These are phyloP conservation scores for Fusarium guadeloupense DNA, from an alignment of 2,329 filamentous ascomycete species.

Conservation along the genomic window DNA sequence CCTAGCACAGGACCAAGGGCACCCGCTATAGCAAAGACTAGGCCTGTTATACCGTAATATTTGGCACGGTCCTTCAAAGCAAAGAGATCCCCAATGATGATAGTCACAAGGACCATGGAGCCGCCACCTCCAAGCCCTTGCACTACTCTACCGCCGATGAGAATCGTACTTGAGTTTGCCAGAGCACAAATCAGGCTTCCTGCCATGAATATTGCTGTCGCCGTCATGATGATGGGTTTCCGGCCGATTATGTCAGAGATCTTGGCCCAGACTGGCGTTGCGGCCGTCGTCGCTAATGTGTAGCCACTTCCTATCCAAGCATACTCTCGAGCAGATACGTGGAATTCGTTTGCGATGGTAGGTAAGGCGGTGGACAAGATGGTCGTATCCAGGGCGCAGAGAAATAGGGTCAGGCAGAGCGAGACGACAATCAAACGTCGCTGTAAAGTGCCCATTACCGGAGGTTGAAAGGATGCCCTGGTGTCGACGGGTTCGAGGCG, in stretches of 20 bases:
- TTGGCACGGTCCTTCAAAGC: constrained; percentile 58
- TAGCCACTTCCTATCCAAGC: constrained; percentile 44
- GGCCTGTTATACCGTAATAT: constrained; percentile 61
- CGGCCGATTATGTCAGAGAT: constrained; percentile 62
- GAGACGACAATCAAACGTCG: constrained; percentile 37
- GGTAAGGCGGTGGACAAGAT: constrained; percentile 44
- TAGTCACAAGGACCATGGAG: constrained; percentile 35
- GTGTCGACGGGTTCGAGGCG: constrained; percentile 34
- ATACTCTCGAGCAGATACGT: constrained; percentile 37
- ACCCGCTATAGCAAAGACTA: constrained; percentile 70
- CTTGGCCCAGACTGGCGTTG: constrained; percentile 53
- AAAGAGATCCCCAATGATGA: constrained; percentile 61
- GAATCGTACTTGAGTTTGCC: constrained; percentile 52
- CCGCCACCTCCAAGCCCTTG: constrained; percentile 39
- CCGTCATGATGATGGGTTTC: constrained; percentile 50
- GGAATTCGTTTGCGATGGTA: constrained; percentile 37
- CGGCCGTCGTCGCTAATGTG: constrained; percentile 37
- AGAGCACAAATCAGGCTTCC: constrained; percentile 63
- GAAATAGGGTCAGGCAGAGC: constrained; percentile 41
- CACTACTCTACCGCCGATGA: constrained; percentile 57
- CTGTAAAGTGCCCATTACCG: constrained; percentile 31
- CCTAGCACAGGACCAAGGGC: constrained; percentile 73
- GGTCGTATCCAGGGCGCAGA: constrained; percentile 41
- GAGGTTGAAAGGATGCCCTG: constrained; percentile 31
- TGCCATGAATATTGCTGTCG: constrained; percentile 58